Base-by-base conservation (phyloP, 2,329 filamentous ascomycete species). In the Colletotrichum euphorbiae region DNA sequence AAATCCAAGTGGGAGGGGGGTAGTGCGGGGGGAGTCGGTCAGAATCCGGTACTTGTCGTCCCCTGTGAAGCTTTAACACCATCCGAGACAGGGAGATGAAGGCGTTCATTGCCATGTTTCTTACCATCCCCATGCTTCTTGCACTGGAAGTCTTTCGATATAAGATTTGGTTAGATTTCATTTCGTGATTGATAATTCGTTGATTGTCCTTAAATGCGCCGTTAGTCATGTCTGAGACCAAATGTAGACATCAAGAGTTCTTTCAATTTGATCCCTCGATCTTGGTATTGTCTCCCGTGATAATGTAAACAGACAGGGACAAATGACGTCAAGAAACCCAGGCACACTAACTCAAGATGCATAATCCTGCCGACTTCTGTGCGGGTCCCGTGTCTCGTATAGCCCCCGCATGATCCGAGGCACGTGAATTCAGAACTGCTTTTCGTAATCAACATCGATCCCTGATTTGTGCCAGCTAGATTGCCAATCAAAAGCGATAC, bases 321-420 rank as follows among this genome's bases (percentile, higher is more conserved):
- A 28, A 7, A 1, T 28, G 6, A 28, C 6, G 28, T 28, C 2
- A 1, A 28, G 28, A 8, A 7, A 28, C 28, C 28, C 28, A 28
- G 28, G 1, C 2, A 8, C 28, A 28, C 6, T 28, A 2, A 2
- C 28, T 8, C 6, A 28, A 28, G 7, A 28, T 28, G 28, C 28
- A 28, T 28, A 8, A 28, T 28, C 28, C 28, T 28, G 2, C 28
- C 28, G 6, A 28, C 6, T 28, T 28, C 28, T 7, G 28, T 28
- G 6, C 28, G 7, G 28, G 28, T 28, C 21, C 46, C 46, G 21
- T 31, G 28, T 50, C 21, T 50, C 46, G 46, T 31, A 31, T 28
- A 9, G 2, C 0, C 13, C 24, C 46, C 31, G 0, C 1, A 2
- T 9, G 15, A 17, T 15, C 13, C 31, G 15, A 28, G 2, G 2